A percentile compares a stretch with the other conserved stretches of the same genome.
phyloP scores from a whole-genome alignment of 129 eudicot species.

The Lactuca sativa region DNA sequence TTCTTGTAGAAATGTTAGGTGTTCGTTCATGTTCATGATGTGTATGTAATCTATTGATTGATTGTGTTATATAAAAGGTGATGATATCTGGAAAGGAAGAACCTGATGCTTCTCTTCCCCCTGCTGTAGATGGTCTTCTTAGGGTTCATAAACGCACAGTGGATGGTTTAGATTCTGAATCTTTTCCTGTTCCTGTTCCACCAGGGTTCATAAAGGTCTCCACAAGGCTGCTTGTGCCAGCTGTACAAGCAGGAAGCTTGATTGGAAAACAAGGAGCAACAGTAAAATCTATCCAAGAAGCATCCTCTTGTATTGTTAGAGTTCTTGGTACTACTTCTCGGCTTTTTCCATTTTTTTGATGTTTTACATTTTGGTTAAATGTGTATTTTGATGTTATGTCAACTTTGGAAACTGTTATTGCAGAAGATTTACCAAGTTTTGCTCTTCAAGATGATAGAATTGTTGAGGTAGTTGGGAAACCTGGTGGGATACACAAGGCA shows the following conservation, averaged over 20 bases:
- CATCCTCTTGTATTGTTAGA: constrained; percentile 71
- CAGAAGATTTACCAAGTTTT: constrained; percentile 86
- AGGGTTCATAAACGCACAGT: constrained; percentile 55
- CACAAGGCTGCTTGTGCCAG: constrained; percentile 69
- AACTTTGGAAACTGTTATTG: constrained; percentile 13
- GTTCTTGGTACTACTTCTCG: constrained; percentile 50
- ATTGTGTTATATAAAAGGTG: constrained; percentile 22
- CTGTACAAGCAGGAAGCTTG: constrained; percentile 79
- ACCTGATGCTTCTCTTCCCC: constrained; percentile 63
- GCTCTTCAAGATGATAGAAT: constrained; percentile 87
- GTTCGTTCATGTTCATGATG: no score
- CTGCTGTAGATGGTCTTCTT: constrained; percentile 72
- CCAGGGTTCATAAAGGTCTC: constrained; percentile 37
- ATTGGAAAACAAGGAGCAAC: constrained; percentile 84
- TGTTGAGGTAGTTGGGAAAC: constrained; percentile 84
- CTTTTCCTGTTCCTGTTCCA: constrained; percentile 46
- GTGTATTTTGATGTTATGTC: not conserved
- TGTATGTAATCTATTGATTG: no score
- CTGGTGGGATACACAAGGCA: constrained; percentile 70
- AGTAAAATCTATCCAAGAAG: constrained; percentile 81
- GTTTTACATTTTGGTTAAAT: not conserved
- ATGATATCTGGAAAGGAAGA: constrained; percentile 78
- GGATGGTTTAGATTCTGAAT: constrained; percentile 51
- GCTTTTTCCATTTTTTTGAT: not conserved
- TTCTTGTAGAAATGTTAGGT: not conserved